A percentile compares a stretch with the other conserved stretches of the same genome.
These are phyloP conservation scores for Kockovaella imperatae DNA, from an alignment of 768 basidiomycete species.

Conservation along the genomic window DNA sequence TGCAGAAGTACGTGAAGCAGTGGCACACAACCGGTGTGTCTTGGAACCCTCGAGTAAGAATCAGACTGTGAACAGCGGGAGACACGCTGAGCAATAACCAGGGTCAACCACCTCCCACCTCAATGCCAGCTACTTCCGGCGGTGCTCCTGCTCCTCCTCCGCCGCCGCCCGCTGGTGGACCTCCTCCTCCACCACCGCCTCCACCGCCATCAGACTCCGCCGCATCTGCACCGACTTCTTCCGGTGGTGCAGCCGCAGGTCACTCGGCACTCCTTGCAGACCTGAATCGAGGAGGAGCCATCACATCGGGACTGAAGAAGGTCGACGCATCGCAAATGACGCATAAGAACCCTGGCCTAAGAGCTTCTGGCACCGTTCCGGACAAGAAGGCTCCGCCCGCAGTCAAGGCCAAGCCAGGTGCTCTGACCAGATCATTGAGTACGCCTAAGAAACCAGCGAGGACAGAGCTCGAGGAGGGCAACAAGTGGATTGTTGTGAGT, in stretches of 20 bases:
- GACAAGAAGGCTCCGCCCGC: constrained; percentile 45
- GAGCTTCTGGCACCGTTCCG: constrained; percentile 54
- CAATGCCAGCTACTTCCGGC: constrained; percentile 14
- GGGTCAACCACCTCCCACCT: constrained; percentile 42
- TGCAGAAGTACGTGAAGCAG: constrained; percentile 74
- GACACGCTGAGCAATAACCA: neutral
- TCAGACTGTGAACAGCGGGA: neutral
- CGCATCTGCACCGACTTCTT: constrained; percentile 32
- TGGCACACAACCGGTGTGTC: constrained; percentile 74
- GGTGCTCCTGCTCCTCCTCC: constrained; percentile 19
- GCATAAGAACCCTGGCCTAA: constrained; percentile 89
- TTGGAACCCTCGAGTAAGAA: constrained; percentile 77
- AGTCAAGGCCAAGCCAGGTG: constrained; percentile 63
- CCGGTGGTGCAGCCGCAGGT: constrained; percentile 49
- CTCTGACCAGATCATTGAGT: constrained; percentile 1
- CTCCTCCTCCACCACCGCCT: too few relatives aligned
- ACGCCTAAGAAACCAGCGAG: constrained; percentile 83
- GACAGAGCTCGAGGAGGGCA: constrained; percentile 72
- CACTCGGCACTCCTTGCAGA: constrained; percentile 72
- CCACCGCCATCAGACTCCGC: constrained; percentile 47
- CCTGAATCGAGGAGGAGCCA: constrained; percentile 77
- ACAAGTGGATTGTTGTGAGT: constrained; percentile 81
- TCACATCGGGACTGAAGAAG: constrained; percentile 84
- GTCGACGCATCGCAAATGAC: constrained; percentile 97
- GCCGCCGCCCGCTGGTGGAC: constrained; percentile 39